A percentile compares a stretch with the other conserved stretches of the same genome.
These are phyloP conservation scores for Russula olivacea DNA, from an alignment of 768 basidiomycete genomes.

Conservation along the genomic window DNA sequence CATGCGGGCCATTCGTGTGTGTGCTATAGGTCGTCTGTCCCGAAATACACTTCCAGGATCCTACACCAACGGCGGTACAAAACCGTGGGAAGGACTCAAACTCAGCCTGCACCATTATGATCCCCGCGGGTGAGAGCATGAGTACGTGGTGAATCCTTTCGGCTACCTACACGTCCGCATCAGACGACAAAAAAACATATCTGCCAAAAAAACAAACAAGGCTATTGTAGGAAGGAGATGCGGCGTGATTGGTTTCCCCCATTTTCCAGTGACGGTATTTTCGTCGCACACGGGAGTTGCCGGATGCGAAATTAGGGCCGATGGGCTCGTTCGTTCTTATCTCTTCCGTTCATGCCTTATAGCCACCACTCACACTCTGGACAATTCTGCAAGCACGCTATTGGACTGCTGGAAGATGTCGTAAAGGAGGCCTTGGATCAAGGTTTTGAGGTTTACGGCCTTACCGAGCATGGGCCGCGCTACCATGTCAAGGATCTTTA, in stretches of 20 bases:
- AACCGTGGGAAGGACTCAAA: not conserved
- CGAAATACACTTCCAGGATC: too few species aligned
- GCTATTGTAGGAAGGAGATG: not conserved
- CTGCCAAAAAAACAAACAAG: too few species aligned
- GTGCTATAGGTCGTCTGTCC: not conserved
- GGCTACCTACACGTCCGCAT: not conserved
- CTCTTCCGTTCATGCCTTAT: conserved; percentile 44
- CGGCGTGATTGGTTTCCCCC: not conserved
- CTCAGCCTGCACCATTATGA: not conserved
- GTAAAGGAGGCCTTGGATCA: conserved; percentile 73
- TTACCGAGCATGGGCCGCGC: conserved; percentile 91
- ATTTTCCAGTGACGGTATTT: too few species aligned
- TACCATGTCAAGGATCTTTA: conserved; percentile 79
- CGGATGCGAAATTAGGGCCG: not conserved
- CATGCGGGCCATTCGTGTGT: not conserved
- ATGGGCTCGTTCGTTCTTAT: not conserved
- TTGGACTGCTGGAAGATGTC: conserved; percentile 73
- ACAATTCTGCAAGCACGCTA: conserved; percentile 88
- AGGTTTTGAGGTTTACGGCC: conserved; percentile 75
- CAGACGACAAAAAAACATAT: not conserved
- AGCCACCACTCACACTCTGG: conserved; percentile 92
- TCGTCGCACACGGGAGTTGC: not conserved
- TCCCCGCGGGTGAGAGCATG: not conserved
- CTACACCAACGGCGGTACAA: too few species aligned
- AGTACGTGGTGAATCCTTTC: not conserved